Conservation (phyloP, 2,329 filamentous ascomycete genomes). For the Pseudopithomyces maydicus region DNA sequence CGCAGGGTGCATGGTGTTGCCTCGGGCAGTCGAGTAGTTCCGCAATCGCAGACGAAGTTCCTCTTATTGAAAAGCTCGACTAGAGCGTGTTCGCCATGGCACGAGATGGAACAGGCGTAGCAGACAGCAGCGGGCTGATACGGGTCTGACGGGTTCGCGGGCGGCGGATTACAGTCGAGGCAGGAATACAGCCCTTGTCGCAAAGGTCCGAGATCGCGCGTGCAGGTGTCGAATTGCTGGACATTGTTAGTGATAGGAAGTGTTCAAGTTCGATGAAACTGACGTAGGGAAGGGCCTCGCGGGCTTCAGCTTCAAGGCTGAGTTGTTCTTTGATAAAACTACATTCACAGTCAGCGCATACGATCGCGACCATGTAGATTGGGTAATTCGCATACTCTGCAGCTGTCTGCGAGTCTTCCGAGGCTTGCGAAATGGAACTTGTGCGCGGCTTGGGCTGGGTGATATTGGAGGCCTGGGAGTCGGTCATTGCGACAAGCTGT, state of each 20-base stretch:
- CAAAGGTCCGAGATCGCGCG: conserved; percentile 83
- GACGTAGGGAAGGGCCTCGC: conserved; percentile 92
- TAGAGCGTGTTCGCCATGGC: conserved; percentile 91
- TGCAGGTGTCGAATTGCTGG: conserved; percentile 92
- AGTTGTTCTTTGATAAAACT: conserved; percentile 91
- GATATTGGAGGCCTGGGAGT: conserved; percentile 26
- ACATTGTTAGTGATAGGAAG: conserved; percentile 15
- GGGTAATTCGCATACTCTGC: conserved; percentile 45
- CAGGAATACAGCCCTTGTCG: conserved; percentile 92
- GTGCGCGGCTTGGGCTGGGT: conserved; percentile 36
- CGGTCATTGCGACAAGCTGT: conserved; percentile 26
- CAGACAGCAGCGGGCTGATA: conserved; percentile 83
- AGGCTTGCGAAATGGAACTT: conserved; percentile 50
- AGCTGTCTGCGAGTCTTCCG: conserved; percentile 61
- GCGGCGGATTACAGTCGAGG: conserved; percentile 87
- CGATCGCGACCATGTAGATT: too few relatives aligned
- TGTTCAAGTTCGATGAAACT: conserved; percentile 33
- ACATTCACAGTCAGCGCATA: conserved; percentile 1
- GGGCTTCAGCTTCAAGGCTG: conserved; percentile 89
- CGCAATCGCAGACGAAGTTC: conserved; percentile 95
- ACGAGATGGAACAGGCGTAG: conserved; percentile 95
- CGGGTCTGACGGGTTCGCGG: conserved; percentile 63
- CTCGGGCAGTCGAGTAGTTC: conserved; percentile 76
- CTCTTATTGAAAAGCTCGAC: conserved; percentile 97
- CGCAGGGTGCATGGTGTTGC: conserved; percentile 78